Base-by-base conservation (phyloP, 1,139 yeast genomes). In the Candida mesenterica region DNA sequence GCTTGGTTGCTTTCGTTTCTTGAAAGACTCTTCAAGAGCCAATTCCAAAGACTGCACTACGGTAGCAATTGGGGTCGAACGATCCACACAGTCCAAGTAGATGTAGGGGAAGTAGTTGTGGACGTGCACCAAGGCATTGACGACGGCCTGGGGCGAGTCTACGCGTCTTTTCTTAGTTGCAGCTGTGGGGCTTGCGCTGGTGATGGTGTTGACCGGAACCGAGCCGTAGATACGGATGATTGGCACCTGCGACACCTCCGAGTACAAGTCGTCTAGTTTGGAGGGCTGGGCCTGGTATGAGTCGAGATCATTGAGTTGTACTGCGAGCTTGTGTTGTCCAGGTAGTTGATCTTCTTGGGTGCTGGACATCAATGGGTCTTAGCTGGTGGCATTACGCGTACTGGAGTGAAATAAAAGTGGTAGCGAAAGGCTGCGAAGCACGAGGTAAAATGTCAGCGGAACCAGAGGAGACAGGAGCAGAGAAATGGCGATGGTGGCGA, bases 31-130 rank as follows among this genome's bases (percentile, higher is more conserved):
- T 2, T 29, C 19, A 3, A 45, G 32, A 3, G 30, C 24, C 3
- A 24, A 15, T 27, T 44, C 48, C 20, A 44, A 28, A 10, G 35
- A 30, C 20, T 30, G 17, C 5, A 37, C 27, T 5, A 41, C 28
- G 5, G 25, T 24, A 6, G 19, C 25, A n/a, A 28, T 19, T 4
- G 37, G 30, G 8, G 5, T 9, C 20, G 28, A 17, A 19, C 17
- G 14, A 23, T 33, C 34, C 3, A 52, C 36, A 28, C 59, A 82
- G 28, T 77, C 79, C 3, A 90, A 65, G 51, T 75, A 89, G 5
- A 92, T 49, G 52, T 92, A 92, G 0, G 97, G 98, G 45, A 71
- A 86, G 16, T 77, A 77, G 36, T 94, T 92, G 61, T 90, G 97
- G 8, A 94, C 65, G 55, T 92, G 97, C 1, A 85, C 51, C 20